These are phyloP conservation scores for Lanmaoa rubissima DNA, from an alignment of 768 basidiomycete species.

Conservation along the genomic window DNA sequence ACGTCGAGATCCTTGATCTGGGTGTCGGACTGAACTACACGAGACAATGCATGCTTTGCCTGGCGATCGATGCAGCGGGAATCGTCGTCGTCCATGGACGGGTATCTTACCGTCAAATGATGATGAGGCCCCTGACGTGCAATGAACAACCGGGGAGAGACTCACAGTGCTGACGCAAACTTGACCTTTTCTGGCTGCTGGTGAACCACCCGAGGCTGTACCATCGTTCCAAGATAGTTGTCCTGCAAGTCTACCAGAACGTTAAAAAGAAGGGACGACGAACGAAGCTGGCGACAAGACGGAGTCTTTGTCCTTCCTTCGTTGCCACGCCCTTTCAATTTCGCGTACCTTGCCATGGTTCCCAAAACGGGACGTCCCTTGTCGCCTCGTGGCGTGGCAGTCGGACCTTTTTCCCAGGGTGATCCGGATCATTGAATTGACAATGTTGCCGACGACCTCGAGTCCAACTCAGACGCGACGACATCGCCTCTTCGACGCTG, in stretches of 20 bases:
- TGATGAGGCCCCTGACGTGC: slow-evolving; percentile 14
- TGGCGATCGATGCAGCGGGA: slow-evolving; percentile 39
- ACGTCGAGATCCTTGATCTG: slow-evolving; percentile 66
- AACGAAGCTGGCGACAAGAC: not conserved
- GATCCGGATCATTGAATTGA: not conserved
- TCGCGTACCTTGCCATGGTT: not conserved
- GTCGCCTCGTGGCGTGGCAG: too few species aligned
- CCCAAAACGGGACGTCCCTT: too few species aligned
- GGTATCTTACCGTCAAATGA: slow-evolving; percentile 3
- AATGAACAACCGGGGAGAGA: not conserved
- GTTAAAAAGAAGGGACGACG: not conserved
- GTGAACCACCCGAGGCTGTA: not conserved
- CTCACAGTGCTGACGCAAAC: slow-evolving; percentile 14
- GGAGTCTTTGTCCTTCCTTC: not conserved
- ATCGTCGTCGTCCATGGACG: slow-evolving; percentile 6
- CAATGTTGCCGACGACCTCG: not conserved
- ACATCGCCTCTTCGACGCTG: slow-evolving; percentile 40
- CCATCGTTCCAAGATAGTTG: not conserved
- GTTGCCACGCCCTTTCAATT: not conserved
- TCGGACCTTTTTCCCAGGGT: not conserved
- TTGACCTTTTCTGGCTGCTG: not conserved
- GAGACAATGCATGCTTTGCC: slow-evolving; percentile 46
- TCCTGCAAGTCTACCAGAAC: not conserved
- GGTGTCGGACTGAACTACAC: slow-evolving; percentile 48
- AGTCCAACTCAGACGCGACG: slow-evolving; percentile 1